Evolutionary conservation across 2,329 filamentous ascomycete species (phyloP).

Genomic region (Metarhizium rileyi): DNA sequence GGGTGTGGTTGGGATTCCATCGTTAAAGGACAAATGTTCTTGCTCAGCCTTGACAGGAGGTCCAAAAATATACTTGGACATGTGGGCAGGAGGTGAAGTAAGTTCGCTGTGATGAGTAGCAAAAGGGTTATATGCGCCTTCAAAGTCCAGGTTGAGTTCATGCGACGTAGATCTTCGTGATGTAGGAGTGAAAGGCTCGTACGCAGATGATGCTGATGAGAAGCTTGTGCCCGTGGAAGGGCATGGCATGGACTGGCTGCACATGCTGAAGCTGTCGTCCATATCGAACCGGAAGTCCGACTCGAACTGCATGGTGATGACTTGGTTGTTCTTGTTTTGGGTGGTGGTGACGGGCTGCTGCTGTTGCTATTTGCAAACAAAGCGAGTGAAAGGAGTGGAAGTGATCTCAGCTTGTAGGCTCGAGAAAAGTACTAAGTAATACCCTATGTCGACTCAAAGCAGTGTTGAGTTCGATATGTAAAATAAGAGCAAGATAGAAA

Average conservation of each 20-base stretch:
- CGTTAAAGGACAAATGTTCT: slow-evolving; percentile 22
- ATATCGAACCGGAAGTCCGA: slow-evolving; percentile 29
- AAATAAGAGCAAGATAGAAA: slow-evolving; percentile 7
- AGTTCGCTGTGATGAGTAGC: slow-evolving; percentile 21
- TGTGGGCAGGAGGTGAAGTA: slow-evolving; percentile 25
- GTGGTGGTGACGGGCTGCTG: background rate
- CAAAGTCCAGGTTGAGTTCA: slow-evolving; percentile 27
- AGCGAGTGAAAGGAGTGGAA: slow-evolving; percentile 3
- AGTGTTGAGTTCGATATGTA: background rate
- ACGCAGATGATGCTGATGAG: slow-evolving; percentile 29
- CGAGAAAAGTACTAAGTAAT: slow-evolving; percentile 1
- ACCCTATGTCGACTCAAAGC: slow-evolving; percentile 2
- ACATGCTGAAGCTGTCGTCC: slow-evolving; percentile 30
- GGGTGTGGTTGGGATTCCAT: slow-evolving; percentile 25
- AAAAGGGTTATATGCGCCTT: slow-evolving; percentile 21
- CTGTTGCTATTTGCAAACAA: background rate
- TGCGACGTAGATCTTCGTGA: slow-evolving; percentile 35
- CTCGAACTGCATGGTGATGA: slow-evolving; percentile 27
- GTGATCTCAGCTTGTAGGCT: slow-evolving; percentile 1
- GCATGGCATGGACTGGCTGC: slow-evolving; percentile 26
- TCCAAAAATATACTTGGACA: slow-evolving; percentile 26
- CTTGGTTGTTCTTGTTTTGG: background rate
- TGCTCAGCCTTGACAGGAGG: slow-evolving; percentile 23
- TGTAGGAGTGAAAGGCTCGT: slow-evolving; percentile 34
- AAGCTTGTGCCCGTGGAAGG: slow-evolving; percentile 27